Base-by-base conservation (phyloP, 78 protist genomes). In the Dictyostelium citrinum region DNA sequence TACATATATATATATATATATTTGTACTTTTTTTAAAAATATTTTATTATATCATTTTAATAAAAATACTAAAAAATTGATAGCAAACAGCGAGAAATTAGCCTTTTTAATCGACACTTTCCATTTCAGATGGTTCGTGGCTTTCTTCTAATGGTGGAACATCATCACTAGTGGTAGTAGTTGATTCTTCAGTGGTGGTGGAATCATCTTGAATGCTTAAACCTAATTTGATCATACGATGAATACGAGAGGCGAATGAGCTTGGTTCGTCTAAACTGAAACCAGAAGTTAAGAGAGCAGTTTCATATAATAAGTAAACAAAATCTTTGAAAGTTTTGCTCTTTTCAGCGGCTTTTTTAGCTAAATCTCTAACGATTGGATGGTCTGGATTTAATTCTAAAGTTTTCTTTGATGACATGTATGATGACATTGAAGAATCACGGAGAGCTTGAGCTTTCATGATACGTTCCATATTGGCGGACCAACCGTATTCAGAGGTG, bases 361-460 rank as follows among this genome's bases (percentile, higher is more conserved):
- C 78, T 60, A 99, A 97, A 82, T 97, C 96, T 86, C 60, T 77
- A 85, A 99, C 88, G 95, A 99, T 99, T 55, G 98, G 85, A 97
- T 99, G 97, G 79, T 93, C 91, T 76, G 99, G 99, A 97, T 99
- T 99, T 97, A 99, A 82, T 97, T 99, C 99, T 84, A 99, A 46
- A 24, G 99, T 98, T 98, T 98, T 99, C 97, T 98, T 98, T 46
- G 97, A 79, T 31, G 96, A 83, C 99, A 99, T 99, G 98, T 98
- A 98, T 61, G 98, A 72, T 24, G 98, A 90, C 99, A 98, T 98
- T 90, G 98, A 83, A 58, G 78, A 33, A 95, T 99, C 99, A 81
- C 99, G 98, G 31, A 99, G 98, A 10, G 99, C 99, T 97, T 99
- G 99, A 29, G 99, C 99, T 97, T 98, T 98, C 99, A 99, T 99